phyloP scores from a whole-genome alignment of 495 filamentous ascomycete species.

The Hypoxylon rickii region DNA sequence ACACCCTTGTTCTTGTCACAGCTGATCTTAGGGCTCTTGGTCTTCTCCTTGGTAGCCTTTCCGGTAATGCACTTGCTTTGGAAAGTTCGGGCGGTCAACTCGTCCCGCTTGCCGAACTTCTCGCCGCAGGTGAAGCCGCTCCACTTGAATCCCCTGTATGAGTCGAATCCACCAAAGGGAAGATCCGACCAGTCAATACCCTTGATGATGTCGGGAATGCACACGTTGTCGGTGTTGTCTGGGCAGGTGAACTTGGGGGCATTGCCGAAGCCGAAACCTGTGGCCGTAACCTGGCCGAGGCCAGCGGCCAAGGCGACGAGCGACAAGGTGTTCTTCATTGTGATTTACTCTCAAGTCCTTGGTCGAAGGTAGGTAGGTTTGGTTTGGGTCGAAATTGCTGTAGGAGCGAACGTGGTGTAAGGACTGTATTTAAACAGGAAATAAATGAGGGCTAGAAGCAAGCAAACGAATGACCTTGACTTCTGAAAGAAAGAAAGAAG shows the following conservation, averaged over 20 bases:
- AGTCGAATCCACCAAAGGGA: slow-evolving; percentile 60
- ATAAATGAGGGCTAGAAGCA: slow-evolving; percentile 46
- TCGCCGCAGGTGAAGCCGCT: slow-evolving; percentile 68
- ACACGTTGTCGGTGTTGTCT: slow-evolving; percentile 75
- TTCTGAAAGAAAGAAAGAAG: slow-evolving; percentile 43
- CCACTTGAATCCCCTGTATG: slow-evolving; percentile 76
- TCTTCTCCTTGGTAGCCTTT: slow-evolving; percentile 52
- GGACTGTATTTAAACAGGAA: slow-evolving; percentile 36
- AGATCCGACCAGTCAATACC: slow-evolving; percentile 78
- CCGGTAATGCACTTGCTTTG: slow-evolving; percentile 69
- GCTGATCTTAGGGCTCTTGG: slow-evolving; percentile 61
- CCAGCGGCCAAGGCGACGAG: slow-evolving; percentile 61
- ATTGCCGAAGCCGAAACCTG: slow-evolving; percentile 59
- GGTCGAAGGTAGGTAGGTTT: slow-evolving; percentile 9
- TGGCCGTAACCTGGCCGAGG: slow-evolving; percentile 61
- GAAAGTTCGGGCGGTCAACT: slow-evolving; percentile 50
- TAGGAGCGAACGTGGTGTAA: slow-evolving; percentile 37
- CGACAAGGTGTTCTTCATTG: slow-evolving; percentile 55
- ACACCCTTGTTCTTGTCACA: slow-evolving; percentile 53
- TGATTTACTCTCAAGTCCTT: slow-evolving; percentile 30
- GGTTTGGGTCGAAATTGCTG: slow-evolving; percentile 34
- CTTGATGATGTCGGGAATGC: slow-evolving; percentile 63
- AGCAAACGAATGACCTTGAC: slow-evolving; percentile 64
- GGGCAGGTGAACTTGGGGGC: slow-evolving; percentile 68
- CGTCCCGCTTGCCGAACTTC: slow-evolving; percentile 56